phyloP scores from a whole-genome alignment of 2,329 filamentous ascomycete species.

The Penicillium vulpinum region DNA sequence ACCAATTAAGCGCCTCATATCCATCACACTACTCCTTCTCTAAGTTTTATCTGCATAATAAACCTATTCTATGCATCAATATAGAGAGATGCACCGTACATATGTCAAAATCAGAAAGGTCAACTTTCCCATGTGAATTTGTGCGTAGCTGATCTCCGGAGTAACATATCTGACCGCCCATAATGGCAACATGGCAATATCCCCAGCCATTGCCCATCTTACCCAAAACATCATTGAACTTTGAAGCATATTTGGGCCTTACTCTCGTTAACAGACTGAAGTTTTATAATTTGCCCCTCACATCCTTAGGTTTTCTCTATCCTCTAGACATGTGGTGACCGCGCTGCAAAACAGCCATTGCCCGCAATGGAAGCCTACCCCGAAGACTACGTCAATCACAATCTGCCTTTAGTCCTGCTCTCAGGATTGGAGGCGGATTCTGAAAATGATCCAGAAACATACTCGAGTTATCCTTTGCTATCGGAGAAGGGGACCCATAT shows the following conservation, averaged over 20 bases:
- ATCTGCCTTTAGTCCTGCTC: conserved; percentile 78
- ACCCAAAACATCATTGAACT: conserved; percentile 1
- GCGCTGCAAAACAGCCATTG: conserved; percentile 23
- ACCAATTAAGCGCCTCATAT: not conserved
- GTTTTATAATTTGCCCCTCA: not conserved
- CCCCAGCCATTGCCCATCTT: not conserved
- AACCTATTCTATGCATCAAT: not conserved
- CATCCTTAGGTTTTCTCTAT: not conserved
- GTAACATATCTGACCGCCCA: conserved; percentile 10
- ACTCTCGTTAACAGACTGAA: not conserved
- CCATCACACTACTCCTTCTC: no score
- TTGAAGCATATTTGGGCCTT: not conserved
- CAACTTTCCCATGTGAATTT: not conserved
- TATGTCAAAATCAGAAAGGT: not conserved
- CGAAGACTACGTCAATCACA: conserved; percentile 76
- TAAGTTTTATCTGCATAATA: not conserved
- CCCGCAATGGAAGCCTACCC: conserved; percentile 51
- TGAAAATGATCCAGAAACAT: conserved; percentile 33
- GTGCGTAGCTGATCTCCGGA: not conserved
- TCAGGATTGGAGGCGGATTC: conserved; percentile 64
- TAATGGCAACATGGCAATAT: conserved; percentile 3
- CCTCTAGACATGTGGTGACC: conserved; percentile 38
- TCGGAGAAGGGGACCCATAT: conserved; percentile 61
- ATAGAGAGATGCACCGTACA: not conserved
- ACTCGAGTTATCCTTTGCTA: conserved; percentile 52